Conservation (phyloP, 2,329 filamentous ascomycete genomes). For the Clarireedia hainanense region DNA sequence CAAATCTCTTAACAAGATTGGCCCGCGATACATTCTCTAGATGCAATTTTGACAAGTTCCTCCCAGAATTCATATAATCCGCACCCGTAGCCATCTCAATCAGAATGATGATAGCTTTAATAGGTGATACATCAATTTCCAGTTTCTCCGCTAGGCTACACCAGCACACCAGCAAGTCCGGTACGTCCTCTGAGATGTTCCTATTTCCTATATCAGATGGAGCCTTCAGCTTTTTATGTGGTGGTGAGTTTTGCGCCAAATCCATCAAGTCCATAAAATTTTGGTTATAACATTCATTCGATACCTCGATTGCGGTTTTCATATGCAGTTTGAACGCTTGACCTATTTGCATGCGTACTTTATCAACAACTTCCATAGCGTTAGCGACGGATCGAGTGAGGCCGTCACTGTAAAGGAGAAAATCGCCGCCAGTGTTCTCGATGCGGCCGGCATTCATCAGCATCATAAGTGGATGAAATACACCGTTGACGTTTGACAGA, state of each 20-base stretch:
- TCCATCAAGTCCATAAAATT: slow-evolving; percentile 5
- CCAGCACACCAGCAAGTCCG: slow-evolving; percentile 14
- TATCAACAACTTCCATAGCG: slow-evolving; percentile 11
- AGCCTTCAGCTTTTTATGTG: not conserved
- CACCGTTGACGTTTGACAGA: slow-evolving; percentile 15
- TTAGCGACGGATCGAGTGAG: slow-evolving; percentile 12
- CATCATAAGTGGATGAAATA: slow-evolving; percentile 17
- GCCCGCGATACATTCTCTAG: slow-evolving; percentile 1
- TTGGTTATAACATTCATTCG: slow-evolving; percentile 9
- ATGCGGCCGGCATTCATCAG: slow-evolving; percentile 16
- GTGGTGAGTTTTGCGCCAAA: not conserved
- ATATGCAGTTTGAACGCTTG: slow-evolving; percentile 7
- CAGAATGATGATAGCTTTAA: slow-evolving; percentile 3
- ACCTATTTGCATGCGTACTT: slow-evolving; percentile 9
- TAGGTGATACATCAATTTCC: slow-evolving; percentile 3
- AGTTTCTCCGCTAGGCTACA: slow-evolving; percentile 8
- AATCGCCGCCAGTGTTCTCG: slow-evolving; percentile 8
- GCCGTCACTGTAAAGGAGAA: slow-evolving; percentile 9
- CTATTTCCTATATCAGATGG: slow-evolving; percentile 7
- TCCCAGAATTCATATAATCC: slow-evolving; percentile 9
- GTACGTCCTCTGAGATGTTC: slow-evolving; percentile 14
- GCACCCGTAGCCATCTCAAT: not conserved
- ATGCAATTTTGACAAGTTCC: slow-evolving; percentile 7
- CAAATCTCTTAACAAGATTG: slow-evolving; percentile 7
- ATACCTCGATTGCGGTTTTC: slow-evolving; percentile 7